Percentiles rank a stretch among this genome's conserved stretches.
phyloP scores from a whole-genome alignment of 78 protist species.

The Dictyostelium citrinum region DNA sequence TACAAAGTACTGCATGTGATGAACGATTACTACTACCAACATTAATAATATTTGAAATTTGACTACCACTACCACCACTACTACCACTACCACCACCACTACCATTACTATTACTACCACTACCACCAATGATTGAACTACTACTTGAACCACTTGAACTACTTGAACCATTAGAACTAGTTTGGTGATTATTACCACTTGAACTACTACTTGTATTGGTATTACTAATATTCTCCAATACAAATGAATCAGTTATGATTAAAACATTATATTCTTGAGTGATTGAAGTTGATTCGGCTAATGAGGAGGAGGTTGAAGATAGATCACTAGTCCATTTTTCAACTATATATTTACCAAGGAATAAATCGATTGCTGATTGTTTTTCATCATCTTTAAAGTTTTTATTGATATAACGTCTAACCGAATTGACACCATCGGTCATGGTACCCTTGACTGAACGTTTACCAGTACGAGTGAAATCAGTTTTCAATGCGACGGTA shows the following conservation, averaged over 20 bases:
- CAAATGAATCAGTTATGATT: background rate
- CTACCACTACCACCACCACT: background rate
- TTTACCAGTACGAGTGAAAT: slow-evolving; percentile 81
- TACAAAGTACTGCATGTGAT: background rate
- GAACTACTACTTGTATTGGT: background rate
- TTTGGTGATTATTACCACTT: background rate
- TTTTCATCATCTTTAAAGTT: slow-evolving; percentile 64
- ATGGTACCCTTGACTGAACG: slow-evolving; percentile 70
- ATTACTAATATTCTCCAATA: background rate
- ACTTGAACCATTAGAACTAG: background rate
- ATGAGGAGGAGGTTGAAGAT: background rate
- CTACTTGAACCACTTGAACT: background rate
- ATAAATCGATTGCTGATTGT: slow-evolving; percentile 77
- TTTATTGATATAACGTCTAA: slow-evolving; percentile 66
- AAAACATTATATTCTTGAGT: background rate
- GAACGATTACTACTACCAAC: background rate
- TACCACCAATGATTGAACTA: background rate
- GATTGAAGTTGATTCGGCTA: background rate
- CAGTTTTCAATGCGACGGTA: slow-evolving; percentile 81
- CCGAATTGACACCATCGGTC: slow-evolving; percentile 75
- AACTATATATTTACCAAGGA: slow-evolving; percentile 51
- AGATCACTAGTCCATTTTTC: slow-evolving; percentile 28
- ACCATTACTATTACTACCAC: no score
- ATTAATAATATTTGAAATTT: background rate
- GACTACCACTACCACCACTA: background rate